A percentile compares a stretch with the other conserved stretches of the same genome.
phyloP scores from a whole-genome alignment of 768 basidiomycete genomes.

The Clathrus columnatus region DNA sequence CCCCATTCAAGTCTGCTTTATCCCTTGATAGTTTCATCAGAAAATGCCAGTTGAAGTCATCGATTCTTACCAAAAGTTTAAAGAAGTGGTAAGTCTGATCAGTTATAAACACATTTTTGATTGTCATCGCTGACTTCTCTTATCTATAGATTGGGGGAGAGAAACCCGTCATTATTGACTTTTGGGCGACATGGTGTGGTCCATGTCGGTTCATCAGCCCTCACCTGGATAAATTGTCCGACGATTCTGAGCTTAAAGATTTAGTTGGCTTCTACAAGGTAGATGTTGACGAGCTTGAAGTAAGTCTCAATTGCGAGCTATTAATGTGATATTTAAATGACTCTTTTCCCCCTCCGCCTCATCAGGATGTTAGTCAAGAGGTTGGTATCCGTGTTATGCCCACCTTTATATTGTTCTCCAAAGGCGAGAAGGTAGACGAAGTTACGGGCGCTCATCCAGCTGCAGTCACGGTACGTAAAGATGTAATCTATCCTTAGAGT shows the following conservation, averaged over 20 bases:
- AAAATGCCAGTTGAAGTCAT: slow-evolving; percentile 25
- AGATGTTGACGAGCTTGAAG: slow-evolving; percentile 52
- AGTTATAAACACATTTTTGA: neutral
- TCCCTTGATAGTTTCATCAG: neutral
- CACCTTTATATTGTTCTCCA: slow-evolving; percentile 32
- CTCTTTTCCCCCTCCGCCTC: slow-evolving; percentile 23
- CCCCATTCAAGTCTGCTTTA: neutral
- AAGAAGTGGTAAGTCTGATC: slow-evolving; percentile 32
- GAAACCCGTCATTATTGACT: slow-evolving; percentile 50
- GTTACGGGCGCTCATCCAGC: slow-evolving; percentile 38
- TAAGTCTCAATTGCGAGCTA: slow-evolving; percentile 17
- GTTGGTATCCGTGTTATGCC: slow-evolving; percentile 50
- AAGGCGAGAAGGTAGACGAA: slow-evolving; percentile 26
- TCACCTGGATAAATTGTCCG: slow-evolving; percentile 49
- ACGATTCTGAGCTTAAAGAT: slow-evolving; percentile 21
- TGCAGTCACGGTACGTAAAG: neutral
- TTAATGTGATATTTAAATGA: neutral
- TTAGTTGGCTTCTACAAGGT: slow-evolving; percentile 60
- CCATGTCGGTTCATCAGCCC: slow-evolving; percentile 62
- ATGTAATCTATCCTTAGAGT: too few relatives aligned
- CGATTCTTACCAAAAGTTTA: slow-evolving; percentile 31
- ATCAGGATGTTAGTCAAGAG: slow-evolving; percentile 30
- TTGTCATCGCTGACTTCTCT: neutral
- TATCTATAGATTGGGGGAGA: slow-evolving; percentile 34
- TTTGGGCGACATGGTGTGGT: slow-evolving; percentile 74